Base-by-base conservation (phyloP, 2,329 filamentous ascomycete species). In the Camptophora hylomeconis region DNA sequence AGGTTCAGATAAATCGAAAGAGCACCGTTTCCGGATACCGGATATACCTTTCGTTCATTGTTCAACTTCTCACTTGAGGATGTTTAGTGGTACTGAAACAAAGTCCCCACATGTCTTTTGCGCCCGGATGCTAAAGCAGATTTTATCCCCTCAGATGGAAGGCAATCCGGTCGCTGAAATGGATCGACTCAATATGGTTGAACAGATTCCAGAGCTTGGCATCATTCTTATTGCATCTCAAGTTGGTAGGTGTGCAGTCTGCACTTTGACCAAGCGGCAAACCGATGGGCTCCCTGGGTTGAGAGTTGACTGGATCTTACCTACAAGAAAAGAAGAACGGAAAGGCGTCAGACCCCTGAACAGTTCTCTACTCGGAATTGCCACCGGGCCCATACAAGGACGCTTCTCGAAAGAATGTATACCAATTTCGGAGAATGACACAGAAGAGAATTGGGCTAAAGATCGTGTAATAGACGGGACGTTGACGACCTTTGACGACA, bases 181-280 rank as follows among this genome's bases (percentile, higher is more conserved):
- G 30, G 63, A 71, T 34, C 65, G 72, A 5, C 58, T 74, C 20
- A 73, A 70, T 45, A 65, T 72, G 58, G 52, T 62, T 14, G 59
- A 63, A 8, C 63, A 72, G 28, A 63, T 77, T 10, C 67, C 70
- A 0, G 63, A 72, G 20, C 53, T 75, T 4, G 69, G 70, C 3
- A 50, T 75, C 24, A 61, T 75, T 16, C 48, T 74, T 15, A 54
- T 70, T 2, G 72, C 61, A 1, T 66, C 64, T 1, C 69, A 72
- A 25, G 63, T 65, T 30, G 72, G 72, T 3, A 61, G 67, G 4
- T 67, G 61, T 12, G 63, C 61, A 3, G 51, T 76, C 2, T 58
- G 74, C 25, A 54, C 61, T 1, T 51, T 75, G 12, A 69, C 66
- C 3, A 44, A 50, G 36, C 45, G 49, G 19, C 33, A 45, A 24